Percentiles rank a stretch among this genome's conserved stretches.
phyloP scores from a whole-genome alignment of 139 green algal genomes.

The Volvox reticuliferus region DNA sequence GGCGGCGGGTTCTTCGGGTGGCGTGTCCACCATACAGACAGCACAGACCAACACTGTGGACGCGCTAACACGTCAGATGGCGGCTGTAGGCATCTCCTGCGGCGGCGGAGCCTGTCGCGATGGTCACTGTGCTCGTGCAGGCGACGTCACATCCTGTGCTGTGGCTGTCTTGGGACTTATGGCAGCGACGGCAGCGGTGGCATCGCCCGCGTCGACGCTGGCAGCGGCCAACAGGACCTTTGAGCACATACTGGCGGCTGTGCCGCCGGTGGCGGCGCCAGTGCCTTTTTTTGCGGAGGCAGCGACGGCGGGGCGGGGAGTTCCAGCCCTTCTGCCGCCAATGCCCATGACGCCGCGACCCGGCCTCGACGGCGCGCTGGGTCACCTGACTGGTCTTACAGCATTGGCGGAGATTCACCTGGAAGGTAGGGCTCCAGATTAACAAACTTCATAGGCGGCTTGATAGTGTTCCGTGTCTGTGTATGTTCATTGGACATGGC shows the following conservation, averaged over 20 bases:
- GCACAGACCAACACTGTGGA: neutral
- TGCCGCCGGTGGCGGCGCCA: constrained; percentile 15
- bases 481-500: neutral
- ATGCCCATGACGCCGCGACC: neutral
- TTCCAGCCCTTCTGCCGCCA: neutral
- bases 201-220: neutral
- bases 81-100: constrained; percentile 29
- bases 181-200: neutral
- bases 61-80: constrained; percentile 9
- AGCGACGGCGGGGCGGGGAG: neutral
- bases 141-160: neutral
- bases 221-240: neutral
- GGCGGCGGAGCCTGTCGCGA: neutral
- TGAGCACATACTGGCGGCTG: neutral
- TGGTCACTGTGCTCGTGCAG: neutral
- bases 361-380: constrained; percentile 29
- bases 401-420: constrained; percentile 28
- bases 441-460: neutral
- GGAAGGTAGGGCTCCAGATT: neutral
- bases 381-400: constrained; percentile 28
- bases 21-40: too few relatives aligned
- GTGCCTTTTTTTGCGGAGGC: neutral
- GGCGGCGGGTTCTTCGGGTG: neutral
- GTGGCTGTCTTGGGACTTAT: neutral
- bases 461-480: neutral